Evolutionary conservation across 768 basidiomycete genomes (phyloP), one percentile per base, ranked within the genome.

Genomic region (Psilocybe tampanensis): DNA sequence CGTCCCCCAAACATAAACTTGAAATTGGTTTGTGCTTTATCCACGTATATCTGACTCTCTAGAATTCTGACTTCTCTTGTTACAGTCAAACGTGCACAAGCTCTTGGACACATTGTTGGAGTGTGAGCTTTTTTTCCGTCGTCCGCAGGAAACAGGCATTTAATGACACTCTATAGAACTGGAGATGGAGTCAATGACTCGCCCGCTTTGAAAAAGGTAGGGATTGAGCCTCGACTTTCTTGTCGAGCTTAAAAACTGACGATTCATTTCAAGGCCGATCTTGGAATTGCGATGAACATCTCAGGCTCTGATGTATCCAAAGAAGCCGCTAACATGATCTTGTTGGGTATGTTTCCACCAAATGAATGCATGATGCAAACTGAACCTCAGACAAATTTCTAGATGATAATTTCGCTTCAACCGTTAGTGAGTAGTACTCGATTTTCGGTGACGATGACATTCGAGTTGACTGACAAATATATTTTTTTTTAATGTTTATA

Each of bases 101-200:
- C 86, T 29, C 70, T 88, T 22, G 87, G 87, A 21, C 86, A 88
- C 61, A 84, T 88, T 45, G 87, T 89, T 42, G 87, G 86, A 67
- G 86, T 88, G 84, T 86, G 70, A 72, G 84, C 74, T 15, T 24
- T 41, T 24, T 58, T 22, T 29, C 55, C 26, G 12, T 17, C 39
- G 12, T 17, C 2, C 2, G 24, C 13, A 8, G 12, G 32, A 18
- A 36, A 44, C 8, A 42, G 39, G 51, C 29, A 65, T 48, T 48
- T 49, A 54, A 15, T 13, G 43, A 6, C 13, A 5, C 2, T n/a
- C 33, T 44, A 6, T 56, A 86, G 85, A 4, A 88, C 86, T 54
- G 87, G 86, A 5, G 86, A 89, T 65, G 86, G 87, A 62, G 86
- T 88, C 47, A 89, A 88, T 60, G 86, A 88, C 60, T 86, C 86